Percentiles rank a stretch among this genome's conserved stretches.
Evolutionary conservation across 179 eudicot genomes (phyloP).

Genomic region (Carnegiea gigantea): DNA sequence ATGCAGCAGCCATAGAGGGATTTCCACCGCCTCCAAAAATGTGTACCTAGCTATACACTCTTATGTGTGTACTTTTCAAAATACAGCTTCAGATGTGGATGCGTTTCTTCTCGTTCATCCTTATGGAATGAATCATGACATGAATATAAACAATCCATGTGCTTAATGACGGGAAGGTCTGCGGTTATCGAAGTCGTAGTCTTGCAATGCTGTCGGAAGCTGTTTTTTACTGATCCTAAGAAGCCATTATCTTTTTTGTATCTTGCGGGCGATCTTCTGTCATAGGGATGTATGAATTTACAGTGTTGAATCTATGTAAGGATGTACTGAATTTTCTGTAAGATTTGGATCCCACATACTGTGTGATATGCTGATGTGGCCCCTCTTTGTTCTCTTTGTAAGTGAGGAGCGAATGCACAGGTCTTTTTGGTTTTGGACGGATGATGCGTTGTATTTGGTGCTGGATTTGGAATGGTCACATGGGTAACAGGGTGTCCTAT

Average conservation of each 20-base stretch:
- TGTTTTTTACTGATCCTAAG: neutral
- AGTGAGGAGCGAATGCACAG: neutral
- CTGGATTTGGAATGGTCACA: too few relatives aligned
- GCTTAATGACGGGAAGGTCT: neutral
- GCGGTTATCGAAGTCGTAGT: neutral
- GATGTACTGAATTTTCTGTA: neutral
- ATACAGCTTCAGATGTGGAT: slow-evolving; percentile 1
- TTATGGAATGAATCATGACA: neutral
- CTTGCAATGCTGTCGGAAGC: neutral
- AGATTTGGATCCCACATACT: neutral
- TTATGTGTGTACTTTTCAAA: neutral
- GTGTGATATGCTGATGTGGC: neutral
- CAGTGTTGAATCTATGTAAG: neutral
- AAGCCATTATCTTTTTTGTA: neutral
- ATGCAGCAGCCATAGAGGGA: neutral
- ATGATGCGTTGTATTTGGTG: neutral
- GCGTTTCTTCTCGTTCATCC: neutral
- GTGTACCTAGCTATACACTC: neutral
- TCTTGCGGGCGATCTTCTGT: neutral
- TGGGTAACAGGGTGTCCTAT: too few relatives aligned
- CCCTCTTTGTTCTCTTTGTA: neutral
- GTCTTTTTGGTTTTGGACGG: neutral
- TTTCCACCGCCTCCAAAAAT: neutral
- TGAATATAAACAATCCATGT: neutral
- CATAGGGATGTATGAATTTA: neutral